A percentile compares a stretch with the other conserved stretches of the same genome.
phyloP scores from a whole-genome alignment of 2,329 filamentous ascomycete genomes.

The Fusarium pseudocircinatum region DNA sequence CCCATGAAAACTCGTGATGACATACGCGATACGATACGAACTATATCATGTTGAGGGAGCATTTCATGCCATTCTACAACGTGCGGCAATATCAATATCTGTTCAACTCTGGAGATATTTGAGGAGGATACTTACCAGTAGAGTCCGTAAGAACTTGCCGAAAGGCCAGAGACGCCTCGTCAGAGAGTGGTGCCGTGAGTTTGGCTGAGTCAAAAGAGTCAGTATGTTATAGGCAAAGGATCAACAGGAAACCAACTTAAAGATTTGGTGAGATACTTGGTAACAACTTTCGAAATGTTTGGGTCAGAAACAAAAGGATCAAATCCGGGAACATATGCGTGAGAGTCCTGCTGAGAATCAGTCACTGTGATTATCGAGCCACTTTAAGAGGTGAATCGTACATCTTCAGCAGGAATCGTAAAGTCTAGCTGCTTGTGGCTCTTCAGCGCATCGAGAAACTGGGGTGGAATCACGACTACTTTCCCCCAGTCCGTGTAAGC shows the following conservation, averaged over 20 bases:
- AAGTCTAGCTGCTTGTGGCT: not conserved
- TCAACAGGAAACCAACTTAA: not conserved
- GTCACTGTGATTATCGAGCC: too few relatives aligned
- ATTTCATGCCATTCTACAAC: not conserved
- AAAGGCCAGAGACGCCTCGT: not conserved
- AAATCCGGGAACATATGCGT: conserved; percentile 2
- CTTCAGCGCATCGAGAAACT: not conserved
- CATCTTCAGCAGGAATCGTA: not conserved
- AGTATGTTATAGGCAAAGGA: not conserved
- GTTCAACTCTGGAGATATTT: rapidly evolving
- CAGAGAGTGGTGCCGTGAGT: not conserved
- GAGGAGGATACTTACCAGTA: not conserved
- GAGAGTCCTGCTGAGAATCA: not conserved
- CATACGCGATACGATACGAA: conserved; percentile 11
- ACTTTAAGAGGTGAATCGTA: not conserved
- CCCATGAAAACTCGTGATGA: conserved; percentile 54
- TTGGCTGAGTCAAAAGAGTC: not conserved
- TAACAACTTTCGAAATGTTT: not conserved
- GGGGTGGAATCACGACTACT: not conserved
- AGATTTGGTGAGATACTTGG: conserved; percentile 1
- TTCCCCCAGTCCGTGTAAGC: not conserved
- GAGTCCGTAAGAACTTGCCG: not conserved
- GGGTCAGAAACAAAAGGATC: not conserved
- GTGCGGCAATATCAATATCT: not conserved
- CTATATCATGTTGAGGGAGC: not conserved